Conservation (phyloP, 495 filamentous ascomycete species). For the Cladorrhinum samala region DNA sequence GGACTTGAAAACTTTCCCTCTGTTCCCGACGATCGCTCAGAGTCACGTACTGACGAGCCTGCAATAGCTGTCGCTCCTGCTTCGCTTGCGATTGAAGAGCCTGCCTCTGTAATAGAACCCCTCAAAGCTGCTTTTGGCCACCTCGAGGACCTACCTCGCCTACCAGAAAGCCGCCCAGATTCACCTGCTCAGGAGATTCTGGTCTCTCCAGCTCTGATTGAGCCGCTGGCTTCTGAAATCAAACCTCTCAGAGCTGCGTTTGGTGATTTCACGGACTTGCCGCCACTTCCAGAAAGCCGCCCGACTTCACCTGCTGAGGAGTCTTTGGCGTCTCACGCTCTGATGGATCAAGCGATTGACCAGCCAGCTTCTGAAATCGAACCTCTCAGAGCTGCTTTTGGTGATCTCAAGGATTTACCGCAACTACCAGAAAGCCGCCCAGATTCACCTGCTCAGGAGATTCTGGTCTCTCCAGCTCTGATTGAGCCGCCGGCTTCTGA, state of each 20-base stretch:
- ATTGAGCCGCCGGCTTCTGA: no score
- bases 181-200: slow-evolving; percentile 1
- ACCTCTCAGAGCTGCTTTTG: no score
- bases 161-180: neutral
- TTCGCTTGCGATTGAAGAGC: neutral
- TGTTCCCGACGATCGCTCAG: neutral
- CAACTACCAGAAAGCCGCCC: neutral
- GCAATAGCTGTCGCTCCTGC: neutral
- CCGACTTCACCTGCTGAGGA: neutral
- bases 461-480: no score
- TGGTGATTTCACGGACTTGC: no score
- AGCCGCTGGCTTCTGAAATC: no score
- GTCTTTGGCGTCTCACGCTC: neutral
- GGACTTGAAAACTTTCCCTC: neutral
- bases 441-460: neutral
- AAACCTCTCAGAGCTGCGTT: no score
- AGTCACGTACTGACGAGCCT: neutral
- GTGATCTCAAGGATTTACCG: neutral
- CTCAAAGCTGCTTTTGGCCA: no score
- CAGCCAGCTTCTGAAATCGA: neutral
- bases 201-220: no score
- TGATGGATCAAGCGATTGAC: neutral
- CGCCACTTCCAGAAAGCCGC: neutral
- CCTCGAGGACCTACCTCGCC: neutral
- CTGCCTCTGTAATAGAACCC: neutral